Evolutionary conservation across 192 early-diverging fungal species (phyloP).

Genomic region (Thamnidium elegans): DNA sequence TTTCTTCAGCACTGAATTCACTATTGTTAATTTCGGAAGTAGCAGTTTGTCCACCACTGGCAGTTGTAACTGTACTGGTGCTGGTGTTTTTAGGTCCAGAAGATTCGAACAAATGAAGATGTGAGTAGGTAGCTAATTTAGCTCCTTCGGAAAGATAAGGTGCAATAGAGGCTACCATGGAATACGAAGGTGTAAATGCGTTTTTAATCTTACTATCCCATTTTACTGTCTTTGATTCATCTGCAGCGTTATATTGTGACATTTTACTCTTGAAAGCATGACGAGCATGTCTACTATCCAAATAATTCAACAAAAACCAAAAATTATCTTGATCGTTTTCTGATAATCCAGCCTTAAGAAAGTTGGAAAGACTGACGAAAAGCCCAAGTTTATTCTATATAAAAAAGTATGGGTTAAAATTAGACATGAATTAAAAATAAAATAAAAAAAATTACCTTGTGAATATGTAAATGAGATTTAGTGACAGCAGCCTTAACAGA

Average conservation of each 20-base stretch:
- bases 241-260: neutral
- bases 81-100: slow-evolving; percentile 12
- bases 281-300: slow-evolving; percentile 41
- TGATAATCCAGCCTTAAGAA: slow-evolving; percentile 52
- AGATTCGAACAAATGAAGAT: slow-evolving; percentile 36
- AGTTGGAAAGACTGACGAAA: slow-evolving; percentile 54
- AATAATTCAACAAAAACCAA: slow-evolving; percentile 51
- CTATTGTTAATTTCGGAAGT: slow-evolving; percentile 6
- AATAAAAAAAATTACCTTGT: slow-evolving; percentile 20
- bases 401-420: neutral
- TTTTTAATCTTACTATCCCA: slow-evolving; percentile 16
- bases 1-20: slow-evolving; percentile 24
- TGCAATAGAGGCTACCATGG: slow-evolving; percentile 15
- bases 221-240: slow-evolving; percentile 6
- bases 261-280: slow-evolving; percentile 35
- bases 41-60: slow-evolving; percentile 1
- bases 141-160: slow-evolving; percentile 20
- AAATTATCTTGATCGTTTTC: slow-evolving; percentile 43
- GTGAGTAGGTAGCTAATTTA: slow-evolving; percentile 16
- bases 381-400: slow-evolving; percentile 53
- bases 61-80: neutral
- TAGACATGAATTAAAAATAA: no score
- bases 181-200: slow-evolving; percentile 15
- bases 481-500: slow-evolving; percentile 30
- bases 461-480: slow-evolving; percentile 29